Conservation (phyloP, 2,329 filamentous ascomycete species). For the Neopestalotiopsis sp. region DNA sequence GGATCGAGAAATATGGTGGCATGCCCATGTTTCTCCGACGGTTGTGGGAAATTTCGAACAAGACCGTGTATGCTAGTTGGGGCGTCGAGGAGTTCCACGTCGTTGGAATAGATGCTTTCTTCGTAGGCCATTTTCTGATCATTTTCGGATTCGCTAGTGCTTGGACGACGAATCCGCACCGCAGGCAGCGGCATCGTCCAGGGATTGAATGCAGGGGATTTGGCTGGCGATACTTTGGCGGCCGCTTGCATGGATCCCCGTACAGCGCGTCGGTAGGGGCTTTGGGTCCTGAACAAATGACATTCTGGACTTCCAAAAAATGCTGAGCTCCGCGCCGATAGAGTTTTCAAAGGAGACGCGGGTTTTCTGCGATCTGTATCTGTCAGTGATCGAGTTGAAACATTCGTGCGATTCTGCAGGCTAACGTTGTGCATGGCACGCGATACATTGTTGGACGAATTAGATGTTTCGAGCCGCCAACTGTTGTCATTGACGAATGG, state of each 20-base stretch:
- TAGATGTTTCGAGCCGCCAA: background rate
- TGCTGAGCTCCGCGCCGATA: constrained; percentile 51
- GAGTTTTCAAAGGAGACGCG: constrained; percentile 16
- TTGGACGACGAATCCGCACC: constrained; percentile 46
- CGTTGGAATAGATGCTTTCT: constrained; percentile 57
- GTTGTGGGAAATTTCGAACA: constrained; percentile 25
- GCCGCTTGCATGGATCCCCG: constrained; percentile 50
- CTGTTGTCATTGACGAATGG: background rate
- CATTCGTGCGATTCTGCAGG: background rate
- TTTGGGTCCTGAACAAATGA: constrained; percentile 59
- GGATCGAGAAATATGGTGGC: constrained; percentile 41
- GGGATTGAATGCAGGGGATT: constrained; percentile 38
- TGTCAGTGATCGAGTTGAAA: constrained; percentile 26
- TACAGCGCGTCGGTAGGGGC: constrained; percentile 60
- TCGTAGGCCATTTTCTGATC: constrained; percentile 45
- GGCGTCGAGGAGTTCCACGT: constrained; percentile 24
- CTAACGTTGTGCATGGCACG: too few species aligned
- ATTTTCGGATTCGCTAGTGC: constrained; percentile 44
- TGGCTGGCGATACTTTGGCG: constrained; percentile 31
- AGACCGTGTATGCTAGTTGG: constrained; percentile 21
- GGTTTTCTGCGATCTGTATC: constrained; percentile 18
- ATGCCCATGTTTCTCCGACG: constrained; percentile 35
- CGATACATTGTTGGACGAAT: background rate
- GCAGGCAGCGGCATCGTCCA: constrained; percentile 49
- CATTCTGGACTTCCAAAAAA: constrained; percentile 59